Conservation (phyloP, 2,329 filamentous ascomycete genomes). For the Botrytis fabae region DNA sequence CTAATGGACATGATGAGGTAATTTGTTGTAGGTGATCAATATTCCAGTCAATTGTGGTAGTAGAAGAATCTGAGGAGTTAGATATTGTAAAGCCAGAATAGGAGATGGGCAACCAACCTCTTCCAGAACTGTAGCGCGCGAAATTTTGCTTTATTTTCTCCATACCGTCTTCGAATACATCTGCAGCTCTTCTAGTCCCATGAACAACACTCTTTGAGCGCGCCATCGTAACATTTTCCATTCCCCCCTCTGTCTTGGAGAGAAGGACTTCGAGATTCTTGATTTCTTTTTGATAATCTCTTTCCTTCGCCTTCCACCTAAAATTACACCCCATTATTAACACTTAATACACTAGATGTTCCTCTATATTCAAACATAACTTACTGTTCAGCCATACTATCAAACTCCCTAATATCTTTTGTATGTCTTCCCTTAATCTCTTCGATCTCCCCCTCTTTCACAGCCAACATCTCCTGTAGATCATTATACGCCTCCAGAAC, state of each 20-base stretch:
- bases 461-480: constrained; percentile 29
- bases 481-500: constrained; percentile 39
- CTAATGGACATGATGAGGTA: not conserved
- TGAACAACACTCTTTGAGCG: constrained; percentile 38
- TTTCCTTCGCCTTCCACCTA: constrained; percentile 37
- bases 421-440: constrained; percentile 33
- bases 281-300: constrained; percentile 37
- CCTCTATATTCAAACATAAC: not conserved
- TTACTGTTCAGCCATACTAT: constrained; percentile 30
- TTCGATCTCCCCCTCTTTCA: constrained; percentile 33
- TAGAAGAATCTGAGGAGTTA: constrained; percentile 9
- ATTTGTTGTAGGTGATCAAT: not conserved
- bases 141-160: constrained; percentile 33
- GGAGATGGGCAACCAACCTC: not conserved
- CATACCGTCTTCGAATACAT: constrained; percentile 30
- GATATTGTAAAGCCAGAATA: not conserved
- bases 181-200: constrained; percentile 31
- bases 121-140: constrained; percentile 23
- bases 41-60: not conserved
- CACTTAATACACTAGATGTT: not conserved
- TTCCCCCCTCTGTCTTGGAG: constrained; percentile 36
- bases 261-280: constrained; percentile 40
- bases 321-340: not conserved
- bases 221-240: constrained; percentile 39
- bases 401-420: constrained; percentile 37